These are phyloP conservation scores for Fistulinella cinereoalba DNA, from an alignment of 1,284 basidiomycete species.

Conservation along the genomic window DNA sequence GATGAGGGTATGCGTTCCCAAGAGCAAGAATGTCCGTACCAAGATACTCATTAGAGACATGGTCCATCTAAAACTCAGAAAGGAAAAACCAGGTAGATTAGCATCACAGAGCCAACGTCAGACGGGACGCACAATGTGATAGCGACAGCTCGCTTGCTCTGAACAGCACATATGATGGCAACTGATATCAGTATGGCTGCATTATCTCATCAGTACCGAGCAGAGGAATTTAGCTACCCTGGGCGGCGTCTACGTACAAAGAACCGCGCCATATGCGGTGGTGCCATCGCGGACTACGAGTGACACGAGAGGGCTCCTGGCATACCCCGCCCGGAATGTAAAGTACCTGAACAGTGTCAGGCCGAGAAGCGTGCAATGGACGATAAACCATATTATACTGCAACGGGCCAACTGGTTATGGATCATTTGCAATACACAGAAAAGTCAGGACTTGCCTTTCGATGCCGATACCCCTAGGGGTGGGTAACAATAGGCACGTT, in stretches of 20 bases:
- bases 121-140: constrained; percentile 3
- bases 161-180: constrained; percentile 5
- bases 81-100: constrained; percentile 4
- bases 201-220: constrained; percentile 3
- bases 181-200: constrained; percentile 13
- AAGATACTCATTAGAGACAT: constrained; percentile 10
- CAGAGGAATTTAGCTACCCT: neutral
- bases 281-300: constrained; percentile 19
- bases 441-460: constrained; percentile 13
- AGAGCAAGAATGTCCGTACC: constrained; percentile 4
- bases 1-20: too few species aligned
- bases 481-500: constrained; percentile 14
- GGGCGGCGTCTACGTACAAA: constrained; percentile 6
- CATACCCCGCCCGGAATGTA: constrained; percentile 11
- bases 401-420: neutral
- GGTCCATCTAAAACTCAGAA: constrained; percentile 17
- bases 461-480: neutral
- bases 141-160: constrained; percentile 10
- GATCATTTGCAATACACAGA: too few species aligned
- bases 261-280: constrained; percentile 7
- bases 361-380: constrained; percentile 18
- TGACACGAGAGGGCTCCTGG: constrained; percentile 16
- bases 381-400: constrained; percentile 14
- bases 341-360: constrained; percentile 17
- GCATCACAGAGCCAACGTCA: neutral